Conservation (phyloP, 257 asterid species). For the Capsicum baccatum region DNA sequence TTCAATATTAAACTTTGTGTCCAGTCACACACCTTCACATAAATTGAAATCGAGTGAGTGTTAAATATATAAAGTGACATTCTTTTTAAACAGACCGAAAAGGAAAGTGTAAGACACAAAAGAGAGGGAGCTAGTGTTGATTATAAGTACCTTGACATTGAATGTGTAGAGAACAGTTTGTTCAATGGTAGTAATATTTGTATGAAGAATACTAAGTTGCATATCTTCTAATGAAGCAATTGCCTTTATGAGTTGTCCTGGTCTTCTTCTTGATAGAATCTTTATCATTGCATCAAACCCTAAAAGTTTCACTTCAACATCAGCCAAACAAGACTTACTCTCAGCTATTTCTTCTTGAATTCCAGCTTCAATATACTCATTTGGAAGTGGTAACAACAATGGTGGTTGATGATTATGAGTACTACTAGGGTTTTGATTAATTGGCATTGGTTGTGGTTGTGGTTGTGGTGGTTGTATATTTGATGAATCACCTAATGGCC, state of each 20-base stretch:
- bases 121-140: background rate
- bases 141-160: constrained; percentile 76
- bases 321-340: constrained; percentile 87
- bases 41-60: background rate
- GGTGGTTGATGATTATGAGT: constrained; percentile 43
- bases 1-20: background rate
- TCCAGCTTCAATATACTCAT: constrained; percentile 51
- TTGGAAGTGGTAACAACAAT: constrained; percentile 47
- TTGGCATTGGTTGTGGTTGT: constrained; percentile 25
- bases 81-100: background rate
- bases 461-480: constrained; percentile 19
- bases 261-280: constrained; percentile 79
- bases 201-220: constrained; percentile 86
- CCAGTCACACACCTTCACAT: background rate
- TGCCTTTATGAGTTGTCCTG: constrained; percentile 69
- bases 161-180: constrained; percentile 94
- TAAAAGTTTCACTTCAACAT: constrained; percentile 81
- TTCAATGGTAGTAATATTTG: constrained; percentile 89
- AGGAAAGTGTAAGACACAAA: background rate
- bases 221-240: constrained; percentile 91
- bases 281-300: constrained; percentile 89
- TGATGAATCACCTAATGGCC: constrained; percentile 48
- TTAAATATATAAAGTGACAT: background rate
- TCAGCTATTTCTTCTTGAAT: constrained; percentile 71
- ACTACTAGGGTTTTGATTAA: constrained; percentile 33